phyloP scores from a whole-genome alignment of 1,284 basidiomycete genomes.

The Mycena citricolor region DNA sequence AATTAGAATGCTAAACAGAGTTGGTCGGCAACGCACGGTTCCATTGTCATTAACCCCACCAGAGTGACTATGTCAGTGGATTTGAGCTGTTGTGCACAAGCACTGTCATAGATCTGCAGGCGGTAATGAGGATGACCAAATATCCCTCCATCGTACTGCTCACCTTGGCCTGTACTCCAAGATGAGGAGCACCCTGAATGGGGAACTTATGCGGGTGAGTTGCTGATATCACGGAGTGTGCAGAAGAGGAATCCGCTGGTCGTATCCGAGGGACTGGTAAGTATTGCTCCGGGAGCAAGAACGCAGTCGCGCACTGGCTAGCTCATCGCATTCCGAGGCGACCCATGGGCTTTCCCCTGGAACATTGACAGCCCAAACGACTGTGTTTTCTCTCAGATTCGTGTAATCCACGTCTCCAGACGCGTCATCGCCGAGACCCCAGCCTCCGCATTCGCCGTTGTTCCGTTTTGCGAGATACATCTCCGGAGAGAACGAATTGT shows the following conservation, averaged over 20 bases:
- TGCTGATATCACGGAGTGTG: slow-evolving; percentile 22
- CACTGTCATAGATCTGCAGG: slow-evolving; percentile 55
- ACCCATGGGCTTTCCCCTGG: slow-evolving; percentile 63
- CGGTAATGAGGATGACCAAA: background rate
- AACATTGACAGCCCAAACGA: slow-evolving; percentile 70
- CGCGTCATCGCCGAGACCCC: slow-evolving; percentile 55
- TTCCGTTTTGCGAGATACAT: slow-evolving; percentile 58
- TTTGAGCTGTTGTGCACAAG: slow-evolving; percentile 44
- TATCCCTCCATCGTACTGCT: slow-evolving; percentile 1
- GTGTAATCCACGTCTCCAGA: slow-evolving; percentile 41
- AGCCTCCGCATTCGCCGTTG: slow-evolving; percentile 57
- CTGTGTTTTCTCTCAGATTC: slow-evolving; percentile 57
- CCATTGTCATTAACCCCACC: slow-evolving; percentile 66
- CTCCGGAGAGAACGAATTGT: slow-evolving; percentile 69
- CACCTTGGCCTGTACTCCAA: slow-evolving; percentile 73
- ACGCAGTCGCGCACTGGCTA: slow-evolving; percentile 22
- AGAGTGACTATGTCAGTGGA: slow-evolving; percentile 63
- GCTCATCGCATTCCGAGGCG: slow-evolving; percentile 36
- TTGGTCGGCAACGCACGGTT: slow-evolving; percentile 47
- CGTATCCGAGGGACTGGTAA: too few species aligned
- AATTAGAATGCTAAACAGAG: slow-evolving; percentile 1
- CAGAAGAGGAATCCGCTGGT: too few species aligned
- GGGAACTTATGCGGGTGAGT: slow-evolving; percentile 66
- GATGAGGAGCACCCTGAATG: slow-evolving; percentile 46
- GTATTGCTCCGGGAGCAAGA: background rate